These are phyloP conservation scores for Bocquillonia castaneifolia DNA, from an alignment of 441 rosid species.

Conservation along the genomic window DNA sequence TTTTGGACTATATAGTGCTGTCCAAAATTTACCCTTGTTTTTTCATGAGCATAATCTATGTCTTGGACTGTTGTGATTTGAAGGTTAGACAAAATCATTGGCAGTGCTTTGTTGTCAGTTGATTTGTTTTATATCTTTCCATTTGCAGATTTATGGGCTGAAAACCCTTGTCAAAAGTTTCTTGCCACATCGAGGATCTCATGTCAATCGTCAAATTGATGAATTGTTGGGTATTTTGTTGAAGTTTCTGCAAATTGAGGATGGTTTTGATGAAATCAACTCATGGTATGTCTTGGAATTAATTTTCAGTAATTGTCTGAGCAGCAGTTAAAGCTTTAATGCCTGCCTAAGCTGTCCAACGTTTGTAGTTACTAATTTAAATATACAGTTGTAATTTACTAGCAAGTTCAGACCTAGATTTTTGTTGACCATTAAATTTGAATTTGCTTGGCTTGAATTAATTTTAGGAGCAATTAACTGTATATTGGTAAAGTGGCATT, in stretches of 20 bases:
- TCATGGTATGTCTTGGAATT: constrained; percentile 44
- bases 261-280: constrained; percentile 31
- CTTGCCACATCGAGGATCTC: constrained; percentile 63
- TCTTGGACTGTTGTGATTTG: background rate
- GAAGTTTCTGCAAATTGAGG: constrained; percentile 53
- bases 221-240: constrained; percentile 51
- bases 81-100: background rate
- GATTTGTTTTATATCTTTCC: background rate
- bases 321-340: constrained; percentile 2
- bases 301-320: constrained; percentile 12
- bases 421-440: constrained; percentile 10
- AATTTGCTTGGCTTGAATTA: constrained; percentile 10
- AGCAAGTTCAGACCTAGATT: constrained; percentile 5
- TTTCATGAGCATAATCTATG: background rate
- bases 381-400: background rate
- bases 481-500: background rate
- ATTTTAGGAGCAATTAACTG: background rate
- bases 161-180: constrained; percentile 83
- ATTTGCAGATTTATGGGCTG: constrained; percentile 79
- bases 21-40: background rate
- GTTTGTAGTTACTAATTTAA: background rate
- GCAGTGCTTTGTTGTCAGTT: background rate
- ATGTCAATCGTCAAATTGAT: constrained; percentile 43
- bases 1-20: background rate
- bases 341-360: background rate